Conservation (phyloP, 768 basidiomycete genomes). For the Russula earlei region DNA sequence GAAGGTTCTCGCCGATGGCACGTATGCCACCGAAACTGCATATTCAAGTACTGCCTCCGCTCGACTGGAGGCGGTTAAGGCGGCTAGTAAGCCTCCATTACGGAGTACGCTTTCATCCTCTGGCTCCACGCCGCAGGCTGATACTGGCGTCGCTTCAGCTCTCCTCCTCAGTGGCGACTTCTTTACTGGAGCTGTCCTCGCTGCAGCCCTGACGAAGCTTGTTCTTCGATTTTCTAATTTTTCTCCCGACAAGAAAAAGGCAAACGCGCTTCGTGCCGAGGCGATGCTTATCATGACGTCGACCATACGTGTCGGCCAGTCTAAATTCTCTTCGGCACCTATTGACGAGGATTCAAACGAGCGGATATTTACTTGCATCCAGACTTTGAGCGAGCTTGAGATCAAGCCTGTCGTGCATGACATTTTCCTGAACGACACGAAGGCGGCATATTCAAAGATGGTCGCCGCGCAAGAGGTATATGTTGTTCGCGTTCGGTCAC, state of each 20-base stretch:
- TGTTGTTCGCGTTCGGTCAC: background rate
- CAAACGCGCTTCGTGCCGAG: conserved; percentile 81
- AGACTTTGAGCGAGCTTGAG: conserved; percentile 78
- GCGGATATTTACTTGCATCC: conserved; percentile 92
- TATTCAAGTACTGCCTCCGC: conserved; percentile 58
- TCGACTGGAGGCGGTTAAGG: conserved; percentile 71
- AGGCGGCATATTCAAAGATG: conserved; percentile 90
- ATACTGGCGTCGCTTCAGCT: conserved; percentile 33
- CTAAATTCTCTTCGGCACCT: conserved; percentile 85
- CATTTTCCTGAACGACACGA: conserved; percentile 79
- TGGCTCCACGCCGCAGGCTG: background rate
- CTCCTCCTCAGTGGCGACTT: conserved; percentile 93
- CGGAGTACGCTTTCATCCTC: conserved; percentile 41
- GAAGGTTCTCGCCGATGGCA: conserved; percentile 88
- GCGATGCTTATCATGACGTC: conserved; percentile 98
- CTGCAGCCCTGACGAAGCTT: conserved; percentile 83
- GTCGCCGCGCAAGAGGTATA: conserved; percentile 84
- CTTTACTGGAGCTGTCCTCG: conserved; percentile 90
- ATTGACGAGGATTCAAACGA: conserved; percentile 98
- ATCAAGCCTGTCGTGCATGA: conserved; percentile 47
- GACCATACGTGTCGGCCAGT: conserved; percentile 93
- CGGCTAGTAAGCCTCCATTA: conserved; percentile 84
- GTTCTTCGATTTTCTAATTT: conserved; percentile 63
- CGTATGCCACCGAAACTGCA: conserved; percentile 94
- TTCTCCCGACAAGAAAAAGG: conserved; percentile 37